Evolutionary conservation across 2,329 filamentous ascomycete species (phyloP).

Genomic region (Fusarium setosum): DNA sequence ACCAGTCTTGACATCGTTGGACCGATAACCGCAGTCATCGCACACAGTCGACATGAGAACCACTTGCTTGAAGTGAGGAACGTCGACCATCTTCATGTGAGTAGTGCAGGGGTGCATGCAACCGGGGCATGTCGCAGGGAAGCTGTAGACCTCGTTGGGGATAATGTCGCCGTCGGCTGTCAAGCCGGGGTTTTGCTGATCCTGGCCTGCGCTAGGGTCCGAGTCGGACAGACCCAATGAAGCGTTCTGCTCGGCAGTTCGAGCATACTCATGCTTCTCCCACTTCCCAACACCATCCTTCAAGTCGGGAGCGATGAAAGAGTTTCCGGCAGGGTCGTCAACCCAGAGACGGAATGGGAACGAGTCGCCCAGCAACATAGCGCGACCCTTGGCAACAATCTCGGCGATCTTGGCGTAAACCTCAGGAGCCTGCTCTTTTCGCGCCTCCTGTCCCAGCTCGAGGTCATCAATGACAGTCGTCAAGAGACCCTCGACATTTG

Average conservation of each 20-base stretch:
- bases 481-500: conserved; percentile 92
- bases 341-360: conserved; percentile 91
- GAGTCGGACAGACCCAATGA: conserved; percentile 80
- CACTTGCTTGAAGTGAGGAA: conserved; percentile 98
- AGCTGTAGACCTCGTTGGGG: conserved; percentile 91
- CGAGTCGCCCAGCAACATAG: conserved; percentile 80
- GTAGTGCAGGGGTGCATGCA: conserved; percentile 89
- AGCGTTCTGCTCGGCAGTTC: conserved; percentile 88
- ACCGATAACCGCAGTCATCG: conserved; percentile 91
- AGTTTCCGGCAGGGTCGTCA: conserved; percentile 95
- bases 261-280: conserved; percentile 84
- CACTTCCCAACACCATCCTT: conserved; percentile 87
- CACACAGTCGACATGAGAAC: conserved; percentile 96
- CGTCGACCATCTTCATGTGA: conserved; percentile 99
- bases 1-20: conserved; percentile 97
- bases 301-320: conserved; percentile 91
- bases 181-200: conserved; percentile 62
- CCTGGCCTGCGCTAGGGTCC: conserved; percentile 65
- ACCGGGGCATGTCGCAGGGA: conserved; percentile 91
- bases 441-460: conserved; percentile 81
- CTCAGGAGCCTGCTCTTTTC: conserved; percentile 82
- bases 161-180: conserved; percentile 80
- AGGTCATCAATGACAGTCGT: conserved; percentile 83
- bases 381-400: conserved; percentile 77
- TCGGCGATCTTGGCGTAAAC: conserved; percentile 81